A percentile compares a stretch with the other conserved stretches of the same genome.
These are phyloP conservation scores for Plasmodium adleri DNA, from an alignment of 169 alveolate species.

Conservation along the genomic window DNA sequence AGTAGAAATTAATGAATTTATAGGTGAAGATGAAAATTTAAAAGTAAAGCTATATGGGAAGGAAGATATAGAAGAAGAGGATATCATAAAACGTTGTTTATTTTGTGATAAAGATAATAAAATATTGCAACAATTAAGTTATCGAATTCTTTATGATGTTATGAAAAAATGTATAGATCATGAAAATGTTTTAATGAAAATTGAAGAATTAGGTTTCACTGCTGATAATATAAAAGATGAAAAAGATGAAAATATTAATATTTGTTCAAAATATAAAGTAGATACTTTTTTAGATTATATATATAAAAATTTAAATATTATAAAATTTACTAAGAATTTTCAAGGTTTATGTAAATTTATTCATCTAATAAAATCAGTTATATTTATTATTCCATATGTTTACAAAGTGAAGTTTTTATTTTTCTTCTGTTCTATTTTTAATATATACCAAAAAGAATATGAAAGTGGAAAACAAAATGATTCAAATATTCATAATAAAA, in stretches of 20 bases:
- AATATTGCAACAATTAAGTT: slow-evolving; percentile 33
- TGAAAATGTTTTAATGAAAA: slow-evolving; percentile 70
- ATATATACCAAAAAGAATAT: slow-evolving; percentile 50
- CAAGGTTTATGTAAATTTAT: slow-evolving; percentile 44
- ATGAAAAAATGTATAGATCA: slow-evolving; percentile 72
- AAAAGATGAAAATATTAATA: slow-evolving; percentile 51
- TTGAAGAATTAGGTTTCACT: slow-evolving; percentile 75
- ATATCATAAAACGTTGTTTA: slow-evolving; percentile 52
- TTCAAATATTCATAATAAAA: neutral
- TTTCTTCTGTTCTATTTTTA: slow-evolving; percentile 67
- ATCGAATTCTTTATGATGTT: slow-evolving; percentile 58
- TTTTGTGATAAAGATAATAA: slow-evolving; percentile 40
- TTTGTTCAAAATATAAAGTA: slow-evolving; percentile 65
- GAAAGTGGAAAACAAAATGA: neutral
- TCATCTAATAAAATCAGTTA: slow-evolving; percentile 35
- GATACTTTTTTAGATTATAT: slow-evolving; percentile 49
- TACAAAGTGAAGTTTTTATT: slow-evolving; percentile 53
- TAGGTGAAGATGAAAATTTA: slow-evolving; percentile 19
- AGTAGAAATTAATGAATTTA: slow-evolving; percentile 8
- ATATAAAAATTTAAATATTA: slow-evolving; percentile 51
- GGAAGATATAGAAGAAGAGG: slow-evolving; percentile 37
- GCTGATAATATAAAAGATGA: slow-evolving; percentile 68
- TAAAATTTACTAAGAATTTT: slow-evolving; percentile 57
- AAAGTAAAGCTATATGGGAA: slow-evolving; percentile 33
- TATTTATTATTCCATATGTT: slow-evolving; percentile 35